These are phyloP conservation scores for Sclerotinia spermophila DNA, from an alignment of 2,329 filamentous ascomycete species.

Conservation along the genomic window DNA sequence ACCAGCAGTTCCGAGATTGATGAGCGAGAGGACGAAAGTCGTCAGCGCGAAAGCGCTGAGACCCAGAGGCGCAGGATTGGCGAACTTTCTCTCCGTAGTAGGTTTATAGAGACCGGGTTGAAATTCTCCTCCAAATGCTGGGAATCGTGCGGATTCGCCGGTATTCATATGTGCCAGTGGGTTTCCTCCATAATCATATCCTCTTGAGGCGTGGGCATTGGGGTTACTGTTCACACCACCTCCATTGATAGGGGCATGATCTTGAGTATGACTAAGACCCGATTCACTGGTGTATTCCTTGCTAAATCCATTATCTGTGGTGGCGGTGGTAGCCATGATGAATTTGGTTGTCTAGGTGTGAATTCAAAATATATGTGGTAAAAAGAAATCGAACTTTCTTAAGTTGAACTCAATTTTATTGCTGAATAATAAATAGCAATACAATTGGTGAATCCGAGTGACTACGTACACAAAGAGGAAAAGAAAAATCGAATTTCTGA, in stretches of 20 bases:
- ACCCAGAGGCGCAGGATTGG: constrained; percentile 58
- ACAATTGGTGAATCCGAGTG: neutral
- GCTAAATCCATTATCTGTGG: constrained; percentile 22
- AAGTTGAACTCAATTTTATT: neutral
- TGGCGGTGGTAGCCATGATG: constrained; percentile 31
- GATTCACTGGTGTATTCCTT: constrained; percentile 28
- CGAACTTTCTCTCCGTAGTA: constrained; percentile 51
- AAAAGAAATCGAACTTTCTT: neutral
- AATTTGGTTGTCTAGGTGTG: neutral
- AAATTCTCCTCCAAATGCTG: constrained; percentile 57
- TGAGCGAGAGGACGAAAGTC: constrained; percentile 56
- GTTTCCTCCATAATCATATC: constrained; percentile 37
- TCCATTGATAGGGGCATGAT: constrained; percentile 22
- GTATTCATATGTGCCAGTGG: constrained; percentile 50
- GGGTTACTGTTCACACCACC: constrained; percentile 13
- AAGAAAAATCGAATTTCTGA: neutral
- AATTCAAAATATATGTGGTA: neutral
- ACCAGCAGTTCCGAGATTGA: constrained; percentile 52
- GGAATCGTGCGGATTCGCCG: constrained; percentile 42
- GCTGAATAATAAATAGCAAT: neutral
- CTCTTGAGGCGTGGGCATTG: constrained; percentile 5
- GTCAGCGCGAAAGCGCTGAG: constrained; percentile 60
- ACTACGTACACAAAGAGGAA: no score
- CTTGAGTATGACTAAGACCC: constrained; percentile 14
- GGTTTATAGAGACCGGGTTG: constrained; percentile 56